Evolutionary conservation across 208 protist species (phyloP), one percentile per base, ranked within the genome.

Genomic region (Acanthamoeba healyi): DNA sequence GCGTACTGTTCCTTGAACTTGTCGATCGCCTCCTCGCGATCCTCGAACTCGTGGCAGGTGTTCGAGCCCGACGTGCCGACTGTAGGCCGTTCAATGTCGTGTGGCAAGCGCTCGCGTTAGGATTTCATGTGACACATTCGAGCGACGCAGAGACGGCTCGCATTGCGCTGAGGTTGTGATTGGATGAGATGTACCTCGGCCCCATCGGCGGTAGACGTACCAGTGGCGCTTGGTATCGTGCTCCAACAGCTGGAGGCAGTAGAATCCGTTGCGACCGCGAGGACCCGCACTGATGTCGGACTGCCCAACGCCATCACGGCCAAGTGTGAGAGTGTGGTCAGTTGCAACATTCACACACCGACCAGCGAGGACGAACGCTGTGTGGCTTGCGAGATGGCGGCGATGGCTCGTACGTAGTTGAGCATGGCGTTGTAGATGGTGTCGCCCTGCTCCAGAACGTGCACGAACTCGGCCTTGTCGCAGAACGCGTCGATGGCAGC

Each of bases 371-470:
- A 19, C 0, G 26, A 19, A 77, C n/a, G 63, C 63, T 38, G 63
- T 49, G 44, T 49, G 38, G 12, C 72, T n/a, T n/a, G n/a, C n/a
- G n/a, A n/a, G n/a, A n/a, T n/a, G n/a, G n/a, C n/a, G n/a, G n/a
- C n/a, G n/a, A n/a, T n/a, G n/a, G n/a, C n/a, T n/a, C n/a, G 42
- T 44, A 81, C 72, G 42, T 63, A 42, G 49, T 88, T 88, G 32
- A 88, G 79, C 79, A 88, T 88, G 29, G 49, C 49, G 79, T 88
- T 88, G 49, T 88, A 88, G 44, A 88, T 61, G 17, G 40, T 61
- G 79, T 61, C 79, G 40, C 79, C 79, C 22, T 61, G 15, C 32
- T 88, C 79, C 29, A 88, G 49, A 0, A 88, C 79, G 49, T 88
- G 79, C 34, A 81, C 72, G 14, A 51, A 51, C 72, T 81, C 72